These are phyloP conservation scores for Incumbomyces delicatus DNA, from an alignment of 2,329 filamentous ascomycete genomes.

Conservation along the genomic window DNA sequence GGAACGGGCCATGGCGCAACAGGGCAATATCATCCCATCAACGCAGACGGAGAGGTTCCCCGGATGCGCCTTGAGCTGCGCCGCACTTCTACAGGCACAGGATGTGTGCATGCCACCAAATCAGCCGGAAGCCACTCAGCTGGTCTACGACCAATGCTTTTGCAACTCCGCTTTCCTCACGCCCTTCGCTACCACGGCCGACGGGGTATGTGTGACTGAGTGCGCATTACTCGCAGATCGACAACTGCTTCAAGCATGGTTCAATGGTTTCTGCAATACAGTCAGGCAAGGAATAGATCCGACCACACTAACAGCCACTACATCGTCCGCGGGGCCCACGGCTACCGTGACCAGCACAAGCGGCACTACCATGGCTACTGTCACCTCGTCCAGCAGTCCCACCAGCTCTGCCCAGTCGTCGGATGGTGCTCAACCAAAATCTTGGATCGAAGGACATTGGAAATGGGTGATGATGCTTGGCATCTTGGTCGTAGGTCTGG, in stretches of 20 bases:
- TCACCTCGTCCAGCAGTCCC: slow-evolving; percentile 19
- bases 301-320: slow-evolving; percentile 23
- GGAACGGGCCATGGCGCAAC: background rate
- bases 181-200: slow-evolving; percentile 46
- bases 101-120: slow-evolving; percentile 57
- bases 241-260: slow-evolving; percentile 59
- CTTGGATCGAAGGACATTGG: slow-evolving; percentile 57
- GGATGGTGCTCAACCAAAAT: background rate
- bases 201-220: slow-evolving; percentile 52
- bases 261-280: slow-evolving; percentile 51
- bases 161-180: slow-evolving; percentile 55
- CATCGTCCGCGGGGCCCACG: slow-evolving; percentile 19
- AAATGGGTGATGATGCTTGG: slow-evolving; percentile 77
- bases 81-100: slow-evolving; percentile 59
- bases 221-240: slow-evolving; percentile 48
- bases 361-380: slow-evolving; percentile 15
- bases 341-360: slow-evolving; percentile 16
- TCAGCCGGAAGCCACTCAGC: slow-evolving; percentile 37
- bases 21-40: slow-evolving; percentile 25
- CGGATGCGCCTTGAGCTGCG: slow-evolving; percentile 51
- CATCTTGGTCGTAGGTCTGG: slow-evolving; percentile 60
- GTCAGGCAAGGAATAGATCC: slow-evolving; percentile 32
- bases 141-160: slow-evolving; percentile 60
- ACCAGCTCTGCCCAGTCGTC: slow-evolving; percentile 5
- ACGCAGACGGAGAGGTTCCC: slow-evolving; percentile 43